A percentile compares a stretch with the other conserved stretches of the same genome.
phyloP scores from a whole-genome alignment of 208 protist genomes.

The Porcisia deanei region DNA sequence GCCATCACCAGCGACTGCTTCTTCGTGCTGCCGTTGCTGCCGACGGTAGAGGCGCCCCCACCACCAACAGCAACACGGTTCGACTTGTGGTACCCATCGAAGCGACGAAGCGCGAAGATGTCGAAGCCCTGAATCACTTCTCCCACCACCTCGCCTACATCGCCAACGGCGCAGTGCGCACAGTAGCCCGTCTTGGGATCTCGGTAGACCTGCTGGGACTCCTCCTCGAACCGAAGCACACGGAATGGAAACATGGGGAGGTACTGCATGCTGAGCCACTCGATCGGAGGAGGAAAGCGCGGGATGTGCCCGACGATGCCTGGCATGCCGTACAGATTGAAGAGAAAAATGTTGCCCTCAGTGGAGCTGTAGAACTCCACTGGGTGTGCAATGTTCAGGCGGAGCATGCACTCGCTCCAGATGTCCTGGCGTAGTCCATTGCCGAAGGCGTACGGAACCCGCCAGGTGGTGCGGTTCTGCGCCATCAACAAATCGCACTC shows the following conservation, averaged over 20 bases:
- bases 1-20: not conserved
- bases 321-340: constrained; percentile 58
- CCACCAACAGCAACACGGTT: not conserved
- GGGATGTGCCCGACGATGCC: constrained; percentile 68
- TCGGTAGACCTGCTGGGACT: constrained; percentile 47
- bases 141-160: constrained; percentile 51
- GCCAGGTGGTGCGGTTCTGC: constrained; percentile 30
- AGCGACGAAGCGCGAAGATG: constrained; percentile 60
- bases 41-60: not conserved
- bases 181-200: constrained; percentile 40
- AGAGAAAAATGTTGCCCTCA: constrained; percentile 73
- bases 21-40: not conserved
- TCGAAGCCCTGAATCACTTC: constrained; percentile 64
- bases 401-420: constrained; percentile 61
- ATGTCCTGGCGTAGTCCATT: constrained; percentile 91
- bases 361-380: constrained; percentile 91
- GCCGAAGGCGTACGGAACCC: constrained; percentile 83
- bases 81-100: constrained; percentile 71
- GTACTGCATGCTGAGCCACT: constrained; percentile 39
- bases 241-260: constrained; percentile 49
- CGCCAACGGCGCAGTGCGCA: constrained; percentile 34
- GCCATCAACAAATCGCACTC: constrained; percentile 13
- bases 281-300: constrained; percentile 37
- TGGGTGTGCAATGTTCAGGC: constrained; percentile 54
- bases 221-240: constrained; percentile 50